Base-by-base conservation (phyloP, 2,329 filamentous ascomycete genomes). In the Grosmannia penicillata region DNA sequence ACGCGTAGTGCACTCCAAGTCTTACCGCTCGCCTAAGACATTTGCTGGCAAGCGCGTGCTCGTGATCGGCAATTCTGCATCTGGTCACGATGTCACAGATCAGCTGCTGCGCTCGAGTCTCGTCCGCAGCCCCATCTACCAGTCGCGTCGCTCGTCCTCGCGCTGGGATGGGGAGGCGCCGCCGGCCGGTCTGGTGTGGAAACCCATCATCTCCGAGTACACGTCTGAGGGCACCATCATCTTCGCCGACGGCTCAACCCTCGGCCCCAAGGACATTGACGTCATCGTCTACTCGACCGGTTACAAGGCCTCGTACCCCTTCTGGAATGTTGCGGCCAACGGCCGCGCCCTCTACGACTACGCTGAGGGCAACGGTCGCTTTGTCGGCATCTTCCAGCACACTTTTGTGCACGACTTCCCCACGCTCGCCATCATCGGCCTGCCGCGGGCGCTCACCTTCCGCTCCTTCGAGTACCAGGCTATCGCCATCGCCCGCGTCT, bases 281-380 rank as follows among this genome's bases (percentile, higher is more conserved):
- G 70, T 72, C 2, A 61, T 95, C 6, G 55, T 95, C 22, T 95
- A 91, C 57, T 86, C 82, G 52, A 95, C 89, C 0, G 89, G 89
- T 0, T 96, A 93, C 51, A 71, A 91, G 43, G 93, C 84, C 56
- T 78, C 78, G 4, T 82, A 81, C 40, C 85, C 86, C 0, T 95
- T 94, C 51, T 72, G 68, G 70, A 69, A 72, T 42, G 42, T 36
- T 6, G 44, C 52, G 8, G 49, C 42, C 1, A 68, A 66, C 23
- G 68, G 67, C 0, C 58, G 63, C 0, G 48, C 55, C 1, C 44
- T 76, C 2, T 75, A 56, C 48, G 64, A 73, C 48, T 73, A 75
- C 46, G 42, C 50, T 1, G 41, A 50, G 0, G 59, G 61, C 22
- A n/a, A n/a, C n/a, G n/a, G n/a, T n/a, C 63, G 60, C 17, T 49